A percentile compares a stretch with the other conserved stretches of the same genome.
Conservation (phyloP, 2,329 filamentous ascomycete species). For the Furcasterigmium sp. region DNA sequence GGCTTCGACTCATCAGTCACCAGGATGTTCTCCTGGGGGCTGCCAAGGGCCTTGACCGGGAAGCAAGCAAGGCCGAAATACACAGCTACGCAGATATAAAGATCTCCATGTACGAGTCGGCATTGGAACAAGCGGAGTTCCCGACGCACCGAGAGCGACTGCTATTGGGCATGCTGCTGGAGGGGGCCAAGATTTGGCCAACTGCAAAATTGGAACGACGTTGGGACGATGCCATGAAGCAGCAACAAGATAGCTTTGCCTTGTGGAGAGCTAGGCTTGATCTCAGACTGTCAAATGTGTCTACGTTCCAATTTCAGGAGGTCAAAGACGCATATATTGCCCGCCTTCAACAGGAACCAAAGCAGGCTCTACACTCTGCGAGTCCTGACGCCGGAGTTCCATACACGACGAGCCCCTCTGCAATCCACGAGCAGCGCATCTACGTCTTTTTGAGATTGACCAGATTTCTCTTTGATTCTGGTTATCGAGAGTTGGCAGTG, state of each 20-base stretch:
- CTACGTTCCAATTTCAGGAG: slow-evolving; percentile 62
- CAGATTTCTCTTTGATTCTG: slow-evolving; percentile 67
- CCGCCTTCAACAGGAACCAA: slow-evolving; percentile 29
- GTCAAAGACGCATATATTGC: slow-evolving; percentile 55
- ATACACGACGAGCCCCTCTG: neutral
- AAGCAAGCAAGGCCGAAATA: slow-evolving; percentile 52
- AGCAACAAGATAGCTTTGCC: slow-evolving; percentile 50
- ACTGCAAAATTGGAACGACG: slow-evolving; percentile 8
- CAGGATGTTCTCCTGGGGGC: slow-evolving; percentile 63
- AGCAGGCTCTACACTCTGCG: slow-evolving; percentile 5
- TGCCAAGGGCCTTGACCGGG: slow-evolving; percentile 36
- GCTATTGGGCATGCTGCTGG: slow-evolving; percentile 63
- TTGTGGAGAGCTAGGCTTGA: slow-evolving; percentile 73
- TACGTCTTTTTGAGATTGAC: slow-evolving; percentile 75
- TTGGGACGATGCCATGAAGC: slow-evolving; percentile 36
- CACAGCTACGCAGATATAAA: slow-evolving; percentile 74
- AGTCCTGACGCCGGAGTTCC: slow-evolving; percentile 5
- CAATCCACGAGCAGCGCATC: slow-evolving; percentile 40
- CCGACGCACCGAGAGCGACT: slow-evolving; percentile 52
- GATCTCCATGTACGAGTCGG: slow-evolving; percentile 73
- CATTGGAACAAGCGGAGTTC: slow-evolving; percentile 51
- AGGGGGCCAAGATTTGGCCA: slow-evolving; percentile 70
- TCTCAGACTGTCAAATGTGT: slow-evolving; percentile 64
- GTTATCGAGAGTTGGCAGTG: slow-evolving; percentile 71
- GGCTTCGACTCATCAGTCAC: slow-evolving; percentile 74